A percentile compares a stretch with the other conserved stretches of the same genome.
phyloP scores from a whole-genome alignment of 2,329 filamentous ascomycete genomes.

The Colletotrichum magnum region DNA sequence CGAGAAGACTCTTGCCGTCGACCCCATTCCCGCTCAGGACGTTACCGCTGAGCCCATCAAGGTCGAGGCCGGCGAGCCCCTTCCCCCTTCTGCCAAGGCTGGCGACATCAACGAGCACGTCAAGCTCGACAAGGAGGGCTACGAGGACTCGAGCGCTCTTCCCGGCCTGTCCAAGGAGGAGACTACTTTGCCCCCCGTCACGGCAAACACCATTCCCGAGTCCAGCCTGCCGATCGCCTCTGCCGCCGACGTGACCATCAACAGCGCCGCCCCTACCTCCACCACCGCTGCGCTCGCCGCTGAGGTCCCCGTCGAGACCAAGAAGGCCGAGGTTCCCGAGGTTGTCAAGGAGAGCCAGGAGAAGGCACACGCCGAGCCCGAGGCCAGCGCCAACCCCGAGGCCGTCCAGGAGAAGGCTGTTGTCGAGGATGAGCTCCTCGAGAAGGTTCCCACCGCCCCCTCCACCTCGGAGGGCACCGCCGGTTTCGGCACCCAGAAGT shows the following conservation, averaged over 20 bases:
- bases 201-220: conserved; percentile 81
- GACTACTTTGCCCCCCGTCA: conserved; percentile 64
- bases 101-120: conserved; percentile 81
- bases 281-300: conserved; percentile 80
- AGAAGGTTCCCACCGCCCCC: conserved; percentile 73
- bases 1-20: conserved; percentile 69
- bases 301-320: conserved; percentile 74
- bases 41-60: conserved; percentile 84
- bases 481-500: conserved; percentile 67
- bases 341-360: conserved; percentile 81
- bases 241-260: conserved; percentile 61
- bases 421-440: conserved; percentile 79
- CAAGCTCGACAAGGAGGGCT: conserved; percentile 86
- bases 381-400: conserved; percentile 75
- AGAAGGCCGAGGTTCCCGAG: conserved; percentile 67
- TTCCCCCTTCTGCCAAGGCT: conserved; percentile 78
- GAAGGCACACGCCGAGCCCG: conserved; percentile 74
- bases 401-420: conserved; percentile 80
- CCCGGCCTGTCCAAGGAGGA: conserved; percentile 61
- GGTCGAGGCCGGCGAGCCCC: conserved; percentile 83
- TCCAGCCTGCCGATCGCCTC: conserved; percentile 79
- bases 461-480: conserved; percentile 70
- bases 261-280: conserved; percentile 66
- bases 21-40: conserved; percentile 73
- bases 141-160: conserved; percentile 82